phyloP scores from a whole-genome alignment of 495 filamentous ascomycete genomes.

The Bryoglossum gracile region DNA sequence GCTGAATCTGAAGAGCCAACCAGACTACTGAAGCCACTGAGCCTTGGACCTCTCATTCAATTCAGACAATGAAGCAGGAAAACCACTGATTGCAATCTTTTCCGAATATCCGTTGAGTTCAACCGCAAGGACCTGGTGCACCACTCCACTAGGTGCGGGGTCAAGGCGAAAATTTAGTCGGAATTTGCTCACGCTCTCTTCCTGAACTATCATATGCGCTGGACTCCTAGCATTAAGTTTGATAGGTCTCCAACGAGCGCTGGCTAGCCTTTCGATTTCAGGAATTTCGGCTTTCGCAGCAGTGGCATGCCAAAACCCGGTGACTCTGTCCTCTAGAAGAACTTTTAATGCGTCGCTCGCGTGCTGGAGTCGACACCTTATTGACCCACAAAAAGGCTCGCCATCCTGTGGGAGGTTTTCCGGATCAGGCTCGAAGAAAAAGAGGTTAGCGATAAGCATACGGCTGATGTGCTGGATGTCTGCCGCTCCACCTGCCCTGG shows the following conservation, averaged over 20 bases:
- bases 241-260: background rate
- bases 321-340: background rate
- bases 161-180: background rate
- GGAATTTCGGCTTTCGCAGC: background rate
- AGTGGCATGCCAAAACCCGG: background rate
- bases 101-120: background rate
- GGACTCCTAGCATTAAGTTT: background rate
- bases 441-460: background rate
- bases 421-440: background rate
- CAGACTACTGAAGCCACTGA: background rate
- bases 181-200: background rate
- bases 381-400: background rate
- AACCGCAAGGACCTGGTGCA: background rate
- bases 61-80: background rate
- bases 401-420: background rate
- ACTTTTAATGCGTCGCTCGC: background rate
- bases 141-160: background rate
- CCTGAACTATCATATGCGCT: background rate
- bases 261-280: background rate
- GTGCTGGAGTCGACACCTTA: background rate
- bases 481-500: background rate
- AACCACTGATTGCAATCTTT: background rate
- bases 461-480: background rate
- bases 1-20: background rate
- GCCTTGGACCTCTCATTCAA: background rate